Evolutionary conservation across 2,329 filamentous ascomycete species (phyloP).

Genomic region (Berkeleyomyces basicola): DNA sequence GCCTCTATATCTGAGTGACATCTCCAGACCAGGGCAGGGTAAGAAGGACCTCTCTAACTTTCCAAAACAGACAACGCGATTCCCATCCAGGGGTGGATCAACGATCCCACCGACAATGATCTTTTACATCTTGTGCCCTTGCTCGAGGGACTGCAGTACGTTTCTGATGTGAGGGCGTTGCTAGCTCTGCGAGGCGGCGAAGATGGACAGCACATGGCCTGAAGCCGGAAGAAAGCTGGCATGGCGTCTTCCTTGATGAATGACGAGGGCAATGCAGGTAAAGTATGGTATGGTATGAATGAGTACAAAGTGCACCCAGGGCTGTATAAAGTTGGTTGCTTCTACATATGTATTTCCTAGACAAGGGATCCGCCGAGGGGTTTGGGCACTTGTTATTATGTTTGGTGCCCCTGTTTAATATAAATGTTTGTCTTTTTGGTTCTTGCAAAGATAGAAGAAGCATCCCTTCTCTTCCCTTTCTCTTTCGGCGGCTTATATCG

Average conservation of each 20-base stretch:
- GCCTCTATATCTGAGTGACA: no score
- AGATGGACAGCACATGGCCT: slow-evolving; percentile 43
- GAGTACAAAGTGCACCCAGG: neutral
- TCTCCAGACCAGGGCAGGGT: no score
- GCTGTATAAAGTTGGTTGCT: neutral
- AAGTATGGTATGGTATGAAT: neutral
- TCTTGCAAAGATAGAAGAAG: neutral
- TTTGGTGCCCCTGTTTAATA: neutral
- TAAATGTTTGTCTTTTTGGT: neutral
- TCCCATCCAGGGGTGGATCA: slow-evolving; percentile 98
- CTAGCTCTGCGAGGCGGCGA: slow-evolving; percentile 80
- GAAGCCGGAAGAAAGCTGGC: slow-evolving; percentile 10
- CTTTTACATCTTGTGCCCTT: slow-evolving; percentile 82
- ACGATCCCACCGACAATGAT: slow-evolving; percentile 91
- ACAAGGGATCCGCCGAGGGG: no score
- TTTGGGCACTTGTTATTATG: no score
- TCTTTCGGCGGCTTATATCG: no score
- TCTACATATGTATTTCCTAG: no score
- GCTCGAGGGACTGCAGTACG: slow-evolving; percentile 87
- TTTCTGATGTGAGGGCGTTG: slow-evolving; percentile 83
- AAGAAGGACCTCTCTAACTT: neutral
- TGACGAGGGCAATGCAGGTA: neutral
- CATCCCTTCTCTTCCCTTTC: no score
- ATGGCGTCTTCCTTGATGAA: neutral
- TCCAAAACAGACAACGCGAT: slow-evolving; percentile 73